A percentile compares a stretch with the other conserved stretches of the same genome.
These are phyloP conservation scores for Penicillium daleae DNA, from an alignment of 495 filamentous ascomycete genomes.

Conservation along the genomic window DNA sequence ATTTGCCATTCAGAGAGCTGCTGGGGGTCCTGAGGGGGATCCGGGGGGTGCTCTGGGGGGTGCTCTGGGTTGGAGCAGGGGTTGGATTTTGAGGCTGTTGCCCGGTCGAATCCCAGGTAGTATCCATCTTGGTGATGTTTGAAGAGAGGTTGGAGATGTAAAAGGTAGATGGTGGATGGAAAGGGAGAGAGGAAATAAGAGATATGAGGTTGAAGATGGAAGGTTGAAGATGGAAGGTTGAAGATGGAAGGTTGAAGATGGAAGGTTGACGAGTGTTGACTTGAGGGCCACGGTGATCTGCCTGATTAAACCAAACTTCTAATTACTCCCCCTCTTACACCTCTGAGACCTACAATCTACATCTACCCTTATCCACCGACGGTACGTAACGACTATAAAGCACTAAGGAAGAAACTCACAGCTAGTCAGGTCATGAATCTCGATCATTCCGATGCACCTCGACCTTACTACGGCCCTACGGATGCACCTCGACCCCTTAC, in stretches of 20 bases:
- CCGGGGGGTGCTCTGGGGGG: not conserved
- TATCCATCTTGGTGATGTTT: not conserved
- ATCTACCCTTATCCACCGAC: not conserved
- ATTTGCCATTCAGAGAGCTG: not conserved
- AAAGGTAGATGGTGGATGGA: not conserved
- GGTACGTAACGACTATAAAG: not conserved
- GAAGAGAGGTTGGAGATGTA: not conserved
- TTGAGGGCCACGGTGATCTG: conserved; percentile 7
- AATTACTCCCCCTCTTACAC: conserved; percentile 2
- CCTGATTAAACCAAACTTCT: not conserved
- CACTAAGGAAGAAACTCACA: conserved; percentile 2
- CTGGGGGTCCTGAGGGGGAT: not conserved
- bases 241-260: not conserved
- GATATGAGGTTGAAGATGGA: not conserved
- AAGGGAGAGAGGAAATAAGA: not conserved
- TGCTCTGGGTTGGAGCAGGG: not conserved
- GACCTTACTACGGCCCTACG: not conserved
- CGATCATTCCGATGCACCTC: not conserved
- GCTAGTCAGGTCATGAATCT: conserved; percentile 2
- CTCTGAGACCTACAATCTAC: conserved; percentile 1
- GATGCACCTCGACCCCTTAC: conserved; percentile 5
- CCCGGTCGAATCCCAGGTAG: too few species aligned
- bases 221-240: not conserved
- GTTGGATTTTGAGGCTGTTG: not conserved
- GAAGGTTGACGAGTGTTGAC: conserved; percentile 3